A percentile compares a stretch with the other conserved stretches of the same genome.
phyloP scores from a whole-genome alignment of 768 basidiomycete genomes.

The Serendipita sp. region DNA sequence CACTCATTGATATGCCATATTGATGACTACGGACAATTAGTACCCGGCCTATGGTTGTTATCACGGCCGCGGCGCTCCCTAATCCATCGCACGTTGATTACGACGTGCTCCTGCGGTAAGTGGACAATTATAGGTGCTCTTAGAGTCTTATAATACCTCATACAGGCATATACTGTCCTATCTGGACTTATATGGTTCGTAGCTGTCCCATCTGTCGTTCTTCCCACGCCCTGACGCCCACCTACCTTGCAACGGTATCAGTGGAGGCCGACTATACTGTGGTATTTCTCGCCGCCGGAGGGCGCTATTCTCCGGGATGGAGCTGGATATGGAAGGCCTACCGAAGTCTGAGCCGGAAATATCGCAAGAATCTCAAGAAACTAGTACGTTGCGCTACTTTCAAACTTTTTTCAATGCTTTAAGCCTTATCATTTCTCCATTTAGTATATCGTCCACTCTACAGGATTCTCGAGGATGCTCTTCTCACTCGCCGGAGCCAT shows the following conservation, averaged over 20 bases:
- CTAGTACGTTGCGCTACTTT: slow-evolving; percentile 31
- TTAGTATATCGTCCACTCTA: slow-evolving; percentile 75
- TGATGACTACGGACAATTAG: slow-evolving; percentile 23
- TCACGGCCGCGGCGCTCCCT: slow-evolving; percentile 69
- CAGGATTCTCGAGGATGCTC: slow-evolving; percentile 80
- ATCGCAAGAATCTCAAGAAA: slow-evolving; percentile 75
- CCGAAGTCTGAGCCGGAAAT: slow-evolving; percentile 61
- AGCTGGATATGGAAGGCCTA: slow-evolving; percentile 90
- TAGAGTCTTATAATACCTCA: not conserved
- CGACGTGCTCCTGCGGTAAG: slow-evolving; percentile 58
- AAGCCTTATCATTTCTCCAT: not conserved
- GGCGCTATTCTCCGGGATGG: slow-evolving; percentile 59
- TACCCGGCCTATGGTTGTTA: slow-evolving; percentile 75
- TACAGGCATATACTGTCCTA: slow-evolving; percentile 59
- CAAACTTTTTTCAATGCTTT: not conserved
- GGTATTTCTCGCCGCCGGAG: slow-evolving; percentile 73
- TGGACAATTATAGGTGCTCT: slow-evolving; percentile 9
- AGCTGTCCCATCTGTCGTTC: too few species aligned
- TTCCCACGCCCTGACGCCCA: not conserved
- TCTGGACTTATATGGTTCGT: slow-evolving; percentile 61
- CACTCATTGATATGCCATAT: not conserved
- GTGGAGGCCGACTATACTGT: slow-evolving; percentile 83
- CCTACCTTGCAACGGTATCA: slow-evolving; percentile 17
- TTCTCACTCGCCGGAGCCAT: slow-evolving; percentile 79
- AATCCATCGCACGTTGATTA: slow-evolving; percentile 64